Evolutionary conservation across 345 rosid genomes (phyloP).

Genomic region (Melaleuca quinquenervia): DNA sequence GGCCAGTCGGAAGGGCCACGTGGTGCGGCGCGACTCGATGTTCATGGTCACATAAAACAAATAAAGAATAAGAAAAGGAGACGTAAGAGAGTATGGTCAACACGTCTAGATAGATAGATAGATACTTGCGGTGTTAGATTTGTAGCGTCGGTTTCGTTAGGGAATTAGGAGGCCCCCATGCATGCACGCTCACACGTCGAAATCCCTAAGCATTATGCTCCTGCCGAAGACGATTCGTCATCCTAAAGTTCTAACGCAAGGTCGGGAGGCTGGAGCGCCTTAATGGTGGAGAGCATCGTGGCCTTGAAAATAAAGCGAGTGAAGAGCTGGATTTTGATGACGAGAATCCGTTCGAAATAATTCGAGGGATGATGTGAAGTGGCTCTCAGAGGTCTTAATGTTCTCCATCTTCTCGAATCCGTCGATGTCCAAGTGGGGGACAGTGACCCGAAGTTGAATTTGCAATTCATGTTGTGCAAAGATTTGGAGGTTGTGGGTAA

Average conservation of each 20-base stretch:
- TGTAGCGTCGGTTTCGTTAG: background rate
- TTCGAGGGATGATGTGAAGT: background rate
- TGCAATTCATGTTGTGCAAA: too few species aligned
- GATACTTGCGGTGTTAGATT: background rate
- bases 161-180: background rate
- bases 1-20: background rate
- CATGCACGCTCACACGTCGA: background rate
- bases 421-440: too few species aligned
- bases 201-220: background rate
- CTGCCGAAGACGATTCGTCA: background rate
- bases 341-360: background rate
- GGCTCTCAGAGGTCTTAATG: too few species aligned
- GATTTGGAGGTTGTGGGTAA: too few species aligned
- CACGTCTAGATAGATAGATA: background rate
- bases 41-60: background rate
- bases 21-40: background rate
- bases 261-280: background rate
- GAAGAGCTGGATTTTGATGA: background rate
- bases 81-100: background rate
- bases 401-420: too few species aligned
- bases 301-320: background rate
- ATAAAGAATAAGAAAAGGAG: background rate
- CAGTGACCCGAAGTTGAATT: too few species aligned
- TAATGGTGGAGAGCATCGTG: background rate
- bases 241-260: background rate